A percentile compares a stretch with the other conserved stretches of the same genome.
Conservation (phyloP, 768 basidiomycete genomes). For the Podaxis sp. region DNA sequence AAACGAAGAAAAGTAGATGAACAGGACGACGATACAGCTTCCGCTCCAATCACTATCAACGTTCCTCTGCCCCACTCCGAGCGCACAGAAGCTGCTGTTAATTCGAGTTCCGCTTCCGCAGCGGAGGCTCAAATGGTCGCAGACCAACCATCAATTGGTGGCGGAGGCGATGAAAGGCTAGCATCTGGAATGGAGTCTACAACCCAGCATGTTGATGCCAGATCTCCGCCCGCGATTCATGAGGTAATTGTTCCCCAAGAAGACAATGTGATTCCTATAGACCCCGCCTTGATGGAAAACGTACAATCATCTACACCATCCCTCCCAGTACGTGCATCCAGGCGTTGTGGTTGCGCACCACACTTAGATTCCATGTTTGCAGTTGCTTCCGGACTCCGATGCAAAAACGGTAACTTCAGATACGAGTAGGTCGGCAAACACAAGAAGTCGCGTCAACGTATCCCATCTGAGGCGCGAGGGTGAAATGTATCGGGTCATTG, state of each 20-base stretch:
- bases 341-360: not conserved
- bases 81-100: not conserved
- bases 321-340: not conserved
- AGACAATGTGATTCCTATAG: not conserved
- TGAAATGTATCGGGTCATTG: constrained; percentile 69
- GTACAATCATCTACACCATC: not conserved
- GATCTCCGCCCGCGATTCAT: not conserved
- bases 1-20: not conserved
- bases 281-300: not conserved
- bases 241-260: not conserved
- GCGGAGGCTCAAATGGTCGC: not conserved
- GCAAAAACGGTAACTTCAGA: not conserved
- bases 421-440: not conserved
- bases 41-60: not conserved
- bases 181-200: not conserved
- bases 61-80: not conserved
- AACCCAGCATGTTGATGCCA: not conserved
- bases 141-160: not conserved
- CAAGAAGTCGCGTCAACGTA: constrained; percentile 56
- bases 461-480: constrained; percentile 80
- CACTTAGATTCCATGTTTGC: not conserved
- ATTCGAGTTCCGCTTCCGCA: not conserved
- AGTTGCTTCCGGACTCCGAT: not conserved
- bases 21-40: not conserved
- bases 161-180: not conserved